These are phyloP conservation scores for Colletotrichum eremochloae DNA, from an alignment of 2,329 filamentous ascomycete genomes.

Conservation along the genomic window DNA sequence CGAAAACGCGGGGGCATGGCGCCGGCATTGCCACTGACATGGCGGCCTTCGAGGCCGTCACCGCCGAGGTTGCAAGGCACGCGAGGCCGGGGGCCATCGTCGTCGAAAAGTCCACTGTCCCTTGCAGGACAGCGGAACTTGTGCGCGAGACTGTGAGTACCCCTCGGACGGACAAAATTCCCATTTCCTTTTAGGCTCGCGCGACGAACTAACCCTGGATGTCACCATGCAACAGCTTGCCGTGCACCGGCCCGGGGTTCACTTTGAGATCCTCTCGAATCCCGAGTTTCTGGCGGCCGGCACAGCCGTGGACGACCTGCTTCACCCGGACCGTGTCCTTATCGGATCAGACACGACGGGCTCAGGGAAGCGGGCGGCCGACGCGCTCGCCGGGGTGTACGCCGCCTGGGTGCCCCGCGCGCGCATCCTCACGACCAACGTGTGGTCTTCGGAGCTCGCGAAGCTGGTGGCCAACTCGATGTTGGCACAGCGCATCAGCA, in stretches of 20 bases:
- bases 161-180: too few species aligned
- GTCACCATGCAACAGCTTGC: constrained; percentile 57
- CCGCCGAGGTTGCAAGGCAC: constrained; percentile 74
- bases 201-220: neutral
- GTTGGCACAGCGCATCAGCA: constrained; percentile 83
- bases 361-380: constrained; percentile 72
- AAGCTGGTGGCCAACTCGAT: constrained; percentile 86
- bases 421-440: constrained; percentile 78
- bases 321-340: constrained; percentile 78
- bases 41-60: constrained; percentile 78
- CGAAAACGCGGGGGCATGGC: constrained; percentile 77
- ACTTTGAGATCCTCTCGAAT: constrained; percentile 84
- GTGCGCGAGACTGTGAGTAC: constrained; percentile 74
- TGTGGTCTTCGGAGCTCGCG: constrained; percentile 82
- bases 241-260: constrained; percentile 70
- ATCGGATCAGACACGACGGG: constrained; percentile 77
- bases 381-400: constrained; percentile 75
- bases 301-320: constrained; percentile 78
- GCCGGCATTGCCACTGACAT: constrained; percentile 80
- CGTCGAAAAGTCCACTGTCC: constrained; percentile 86
- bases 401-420: constrained; percentile 76
- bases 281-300: constrained; percentile 86
- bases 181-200: neutral
- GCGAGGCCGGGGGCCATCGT: constrained; percentile 79
- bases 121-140: constrained; percentile 78